Conservation (phyloP, 768 basidiomycete species). For the Cystoderma amianthinum region DNA sequence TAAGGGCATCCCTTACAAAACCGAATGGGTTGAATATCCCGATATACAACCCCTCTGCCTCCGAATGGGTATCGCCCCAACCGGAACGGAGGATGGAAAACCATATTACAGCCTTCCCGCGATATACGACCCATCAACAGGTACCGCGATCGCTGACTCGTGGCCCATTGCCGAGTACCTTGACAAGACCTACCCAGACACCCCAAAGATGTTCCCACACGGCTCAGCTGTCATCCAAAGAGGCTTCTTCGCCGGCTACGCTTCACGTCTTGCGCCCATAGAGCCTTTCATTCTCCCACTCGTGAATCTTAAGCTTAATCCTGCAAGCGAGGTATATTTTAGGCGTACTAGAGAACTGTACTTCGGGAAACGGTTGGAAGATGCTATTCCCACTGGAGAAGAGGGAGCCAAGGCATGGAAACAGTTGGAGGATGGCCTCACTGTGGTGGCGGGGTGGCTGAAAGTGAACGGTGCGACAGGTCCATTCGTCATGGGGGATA, state of each 20-base stretch:
- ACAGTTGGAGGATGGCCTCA: slow-evolving; percentile 23
- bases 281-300: slow-evolving; percentile 12
- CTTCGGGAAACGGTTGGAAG: slow-evolving; percentile 29
- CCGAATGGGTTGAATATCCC: slow-evolving; percentile 45
- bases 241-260: slow-evolving; percentile 22
- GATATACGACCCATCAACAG: slow-evolving; percentile 39
- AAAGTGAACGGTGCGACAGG: slow-evolving; percentile 19
- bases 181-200: slow-evolving; percentile 39
- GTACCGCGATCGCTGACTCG: slow-evolving; percentile 31
- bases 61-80: slow-evolving; percentile 29
- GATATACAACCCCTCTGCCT: slow-evolving; percentile 32
- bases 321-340: slow-evolving; percentile 22
- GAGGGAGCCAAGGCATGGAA: slow-evolving; percentile 27
- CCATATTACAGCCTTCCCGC: slow-evolving; percentile 39
- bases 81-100: slow-evolving; percentile 16
- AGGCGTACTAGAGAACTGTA: slow-evolving; percentile 21
- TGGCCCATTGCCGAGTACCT: slow-evolving; percentile 41
- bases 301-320: slow-evolving; percentile 12
- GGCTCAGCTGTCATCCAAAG: slow-evolving; percentile 30
- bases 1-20: slow-evolving; percentile 32
- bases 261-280: slow-evolving; percentile 8
- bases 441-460: slow-evolving; percentile 19
- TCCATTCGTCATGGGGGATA: slow-evolving; percentile 29
- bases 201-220: slow-evolving; percentile 27
- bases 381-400: slow-evolving; percentile 21